Percentiles rank a stretch among this genome's conserved stretches.
Conservation (phyloP, 2,329 filamentous ascomycete genomes). For the Epichloe scottii region DNA sequence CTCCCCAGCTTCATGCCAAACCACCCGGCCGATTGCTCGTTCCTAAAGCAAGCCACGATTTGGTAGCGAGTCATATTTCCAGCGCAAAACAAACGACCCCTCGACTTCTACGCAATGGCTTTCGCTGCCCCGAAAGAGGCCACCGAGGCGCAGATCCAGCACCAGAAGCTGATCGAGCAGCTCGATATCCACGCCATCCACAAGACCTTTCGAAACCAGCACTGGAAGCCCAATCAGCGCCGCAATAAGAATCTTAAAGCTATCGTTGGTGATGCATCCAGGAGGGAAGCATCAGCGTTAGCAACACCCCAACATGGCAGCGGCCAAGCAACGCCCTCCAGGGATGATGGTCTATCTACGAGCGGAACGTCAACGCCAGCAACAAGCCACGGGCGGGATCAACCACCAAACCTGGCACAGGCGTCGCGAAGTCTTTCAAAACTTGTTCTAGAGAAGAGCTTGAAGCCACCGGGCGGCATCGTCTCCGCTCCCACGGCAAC, state of each 20-base stretch:
- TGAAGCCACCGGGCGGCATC: slow-evolving; percentile 25
- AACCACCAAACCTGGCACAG: slow-evolving; percentile 67
- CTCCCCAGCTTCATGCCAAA: background rate
- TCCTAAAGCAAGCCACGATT: too few relatives aligned
- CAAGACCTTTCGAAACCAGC: slow-evolving; percentile 80
- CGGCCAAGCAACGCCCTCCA: slow-evolving; percentile 55
- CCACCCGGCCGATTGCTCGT: background rate
- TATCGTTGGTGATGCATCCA: slow-evolving; percentile 77
- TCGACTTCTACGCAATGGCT: background rate
- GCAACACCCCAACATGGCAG: slow-evolving; percentile 66
- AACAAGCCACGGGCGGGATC: slow-evolving; percentile 25
- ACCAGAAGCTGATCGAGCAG: slow-evolving; percentile 75
- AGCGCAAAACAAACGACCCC: background rate
- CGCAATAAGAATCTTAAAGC: slow-evolving; percentile 99
- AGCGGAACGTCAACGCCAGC: slow-evolving; percentile 47
- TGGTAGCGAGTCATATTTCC: background rate
- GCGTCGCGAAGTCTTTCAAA: slow-evolving; percentile 78
- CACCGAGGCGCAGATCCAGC: slow-evolving; percentile 63
- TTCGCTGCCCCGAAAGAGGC: slow-evolving; percentile 38
- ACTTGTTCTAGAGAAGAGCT: slow-evolving; percentile 75
- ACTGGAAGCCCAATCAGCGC: slow-evolving; percentile 86
- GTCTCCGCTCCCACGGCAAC: slow-evolving; percentile 56
- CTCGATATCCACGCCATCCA: slow-evolving; percentile 80
- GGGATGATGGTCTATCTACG: slow-evolving; percentile 41
- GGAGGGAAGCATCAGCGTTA: slow-evolving; percentile 78